These are phyloP conservation scores for Erodium trifolium DNA, from an alignment of 441 rosid species.

Conservation along the genomic window DNA sequence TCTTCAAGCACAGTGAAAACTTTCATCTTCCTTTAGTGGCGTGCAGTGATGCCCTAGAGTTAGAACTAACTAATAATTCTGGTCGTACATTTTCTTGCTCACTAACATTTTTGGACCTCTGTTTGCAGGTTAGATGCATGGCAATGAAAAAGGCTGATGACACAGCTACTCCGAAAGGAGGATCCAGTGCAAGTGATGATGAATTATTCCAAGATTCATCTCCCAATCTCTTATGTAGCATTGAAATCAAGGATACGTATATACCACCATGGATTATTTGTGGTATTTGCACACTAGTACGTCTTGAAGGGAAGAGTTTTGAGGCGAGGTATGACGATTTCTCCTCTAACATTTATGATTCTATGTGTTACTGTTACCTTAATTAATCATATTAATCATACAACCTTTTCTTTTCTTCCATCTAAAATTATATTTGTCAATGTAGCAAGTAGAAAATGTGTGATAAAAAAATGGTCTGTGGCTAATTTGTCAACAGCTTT, in stretches of 20 bases:
- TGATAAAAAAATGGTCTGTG: background rate
- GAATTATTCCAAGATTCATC: slow-evolving; percentile 23
- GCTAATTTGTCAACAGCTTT: background rate
- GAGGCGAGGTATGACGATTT: slow-evolving; percentile 64
- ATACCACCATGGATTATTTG: slow-evolving; percentile 85
- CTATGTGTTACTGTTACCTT: background rate
- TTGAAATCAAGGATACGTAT: slow-evolving; percentile 59
- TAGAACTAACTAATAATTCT: background rate
- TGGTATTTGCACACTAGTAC: slow-evolving; percentile 49
- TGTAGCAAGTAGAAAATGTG: background rate
- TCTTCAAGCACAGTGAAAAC: background rate
- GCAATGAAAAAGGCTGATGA: slow-evolving; percentile 48
- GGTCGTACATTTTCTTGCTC: background rate
- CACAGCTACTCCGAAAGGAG: slow-evolving; percentile 25
- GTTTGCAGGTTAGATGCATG: slow-evolving; percentile 63
- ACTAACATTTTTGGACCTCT: slow-evolving; percentile 10
- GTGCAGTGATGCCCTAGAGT: slow-evolving; percentile 1
- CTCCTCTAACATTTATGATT: background rate
- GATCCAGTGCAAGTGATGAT: slow-evolving; percentile 18
- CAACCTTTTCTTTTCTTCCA: background rate
- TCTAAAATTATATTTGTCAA: background rate
- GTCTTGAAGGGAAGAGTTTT: slow-evolving; percentile 49
- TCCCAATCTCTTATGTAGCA: slow-evolving; percentile 33
- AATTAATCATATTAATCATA: background rate
- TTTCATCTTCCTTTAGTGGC: background rate